A percentile compares a stretch with the other conserved stretches of the same genome.
phyloP scores from a whole-genome alignment of 306 rosid species.

The Pterocarpus santalinus region DNA sequence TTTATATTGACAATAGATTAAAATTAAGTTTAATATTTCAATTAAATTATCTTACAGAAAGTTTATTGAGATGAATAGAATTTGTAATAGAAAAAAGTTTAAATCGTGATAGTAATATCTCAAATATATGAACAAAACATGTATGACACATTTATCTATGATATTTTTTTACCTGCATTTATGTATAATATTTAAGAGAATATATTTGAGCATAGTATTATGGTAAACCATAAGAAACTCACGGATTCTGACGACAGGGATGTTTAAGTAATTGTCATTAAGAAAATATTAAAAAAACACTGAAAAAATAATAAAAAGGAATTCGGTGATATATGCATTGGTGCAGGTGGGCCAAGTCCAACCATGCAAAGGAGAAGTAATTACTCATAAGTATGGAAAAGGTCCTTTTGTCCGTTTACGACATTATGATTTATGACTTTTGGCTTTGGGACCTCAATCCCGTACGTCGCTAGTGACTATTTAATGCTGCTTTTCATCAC shows the following conservation, averaged over 20 bases:
- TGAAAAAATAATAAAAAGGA: neutral
- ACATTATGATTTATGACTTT: neutral
- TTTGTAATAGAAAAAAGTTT: neutral
- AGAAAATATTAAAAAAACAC: too few species aligned
- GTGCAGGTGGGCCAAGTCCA: neutral
- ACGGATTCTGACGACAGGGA: neutral
- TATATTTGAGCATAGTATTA: too few species aligned
- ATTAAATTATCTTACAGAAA: neutral
- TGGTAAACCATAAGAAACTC: too few species aligned
- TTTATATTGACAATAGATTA: neutral
- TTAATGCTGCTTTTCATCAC: neutral
- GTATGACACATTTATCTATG: too few species aligned
- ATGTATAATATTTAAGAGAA: too few species aligned
- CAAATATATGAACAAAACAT: neutral
- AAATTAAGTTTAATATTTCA: neutral
- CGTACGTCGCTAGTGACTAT: too few species aligned
- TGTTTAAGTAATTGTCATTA: neutral
- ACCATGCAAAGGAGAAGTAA: neutral
- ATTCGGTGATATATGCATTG: neutral
- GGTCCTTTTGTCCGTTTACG: slow-evolving; percentile 2
- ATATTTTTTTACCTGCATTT: too few species aligned
- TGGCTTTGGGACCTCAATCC: neutral
- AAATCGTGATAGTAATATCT: neutral
- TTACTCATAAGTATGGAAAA: neutral
- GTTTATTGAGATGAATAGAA: neutral